A percentile compares a stretch with the other conserved stretches of the same genome.
Evolutionary conservation across 306 rosid genomes (phyloP).

Genomic region (Crotalaria pallida): DNA sequence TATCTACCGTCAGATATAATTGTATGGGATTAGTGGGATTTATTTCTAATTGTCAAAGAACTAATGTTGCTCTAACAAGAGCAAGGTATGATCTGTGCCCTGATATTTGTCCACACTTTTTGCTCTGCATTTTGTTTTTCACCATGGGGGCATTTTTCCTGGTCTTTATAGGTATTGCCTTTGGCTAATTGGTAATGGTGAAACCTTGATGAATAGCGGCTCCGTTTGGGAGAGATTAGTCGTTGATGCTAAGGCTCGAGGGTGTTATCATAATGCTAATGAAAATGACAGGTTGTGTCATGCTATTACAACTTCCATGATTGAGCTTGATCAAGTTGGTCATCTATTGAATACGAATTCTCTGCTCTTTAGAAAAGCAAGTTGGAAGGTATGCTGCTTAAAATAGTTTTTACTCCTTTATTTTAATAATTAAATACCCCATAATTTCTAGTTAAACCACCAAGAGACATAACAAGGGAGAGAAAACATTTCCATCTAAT

Average conservation of each 20-base stretch:
- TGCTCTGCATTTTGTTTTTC: background rate
- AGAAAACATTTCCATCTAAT: background rate
- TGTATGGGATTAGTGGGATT: conserved; percentile 43
- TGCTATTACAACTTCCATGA: conserved; percentile 31
- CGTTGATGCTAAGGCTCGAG: conserved; percentile 29
- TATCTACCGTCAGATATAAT: conserved; percentile 42
- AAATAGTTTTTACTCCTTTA: background rate
- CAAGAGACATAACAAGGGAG: conserved; percentile 8
- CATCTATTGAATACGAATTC: conserved; percentile 22
- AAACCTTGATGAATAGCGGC: conserved; percentile 37
- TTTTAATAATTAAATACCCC: background rate
- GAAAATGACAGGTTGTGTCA: conserved; percentile 37
- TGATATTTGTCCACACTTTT: background rate
- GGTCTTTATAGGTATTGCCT: conserved; percentile 44
- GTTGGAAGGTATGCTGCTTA: conserved; percentile 44
- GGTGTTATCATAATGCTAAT: conserved; percentile 42
- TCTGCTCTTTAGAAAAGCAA: conserved; percentile 32
- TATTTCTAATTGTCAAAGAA: conserved; percentile 44
- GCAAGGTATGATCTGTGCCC: conserved; percentile 40
- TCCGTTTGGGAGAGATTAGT: conserved; percentile 42
- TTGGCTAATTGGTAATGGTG: conserved; percentile 50
- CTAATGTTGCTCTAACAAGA: conserved; percentile 57
- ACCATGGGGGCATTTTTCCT: background rate
- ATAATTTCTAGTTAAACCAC: background rate
- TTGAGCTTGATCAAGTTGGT: conserved; percentile 35